Conservation (phyloP, 1,284 basidiomycete genomes). For the Porodaedalea pini region DNA sequence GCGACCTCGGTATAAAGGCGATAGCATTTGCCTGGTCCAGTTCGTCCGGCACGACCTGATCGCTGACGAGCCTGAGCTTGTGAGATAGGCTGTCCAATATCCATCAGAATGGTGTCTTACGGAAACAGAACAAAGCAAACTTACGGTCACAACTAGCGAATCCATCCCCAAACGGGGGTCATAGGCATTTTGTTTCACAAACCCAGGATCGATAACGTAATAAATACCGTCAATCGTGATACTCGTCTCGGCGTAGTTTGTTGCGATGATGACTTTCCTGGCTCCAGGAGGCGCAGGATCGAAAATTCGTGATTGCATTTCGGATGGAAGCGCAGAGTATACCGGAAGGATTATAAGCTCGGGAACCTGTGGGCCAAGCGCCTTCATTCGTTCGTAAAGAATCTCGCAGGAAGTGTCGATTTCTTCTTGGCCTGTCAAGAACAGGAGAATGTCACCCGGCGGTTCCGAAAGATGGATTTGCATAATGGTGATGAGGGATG, state of each 20-base stretch:
- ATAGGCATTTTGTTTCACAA: conserved; percentile 98
- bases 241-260: conserved; percentile 98
- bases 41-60: conserved; percentile 93
- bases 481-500: conserved; percentile 97
- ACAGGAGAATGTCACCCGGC: conserved; percentile 92
- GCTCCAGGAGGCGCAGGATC: conserved; percentile 96
- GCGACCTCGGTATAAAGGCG: conserved; percentile 97
- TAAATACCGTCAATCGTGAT: conserved; percentile 98
- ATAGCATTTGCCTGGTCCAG: conserved; percentile 98
- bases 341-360: conserved; percentile 96
- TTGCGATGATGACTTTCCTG: conserved; percentile 96
- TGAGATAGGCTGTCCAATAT: conserved; percentile 75
- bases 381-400: conserved; percentile 97
- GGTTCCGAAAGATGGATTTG: conserved; percentile 99
- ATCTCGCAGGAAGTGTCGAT: conserved; percentile 98
- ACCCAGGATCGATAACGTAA: conserved; percentile 98
- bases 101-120: neutral
- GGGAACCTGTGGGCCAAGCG: conserved; percentile 93
- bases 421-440: conserved; percentile 98
- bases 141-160: conserved; percentile 87
- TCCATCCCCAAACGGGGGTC: conserved; percentile 98
- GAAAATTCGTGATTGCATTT: conserved; percentile 97
- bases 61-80: conserved; percentile 97
- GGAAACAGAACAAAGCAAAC: conserved; percentile 19
- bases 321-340: conserved; percentile 95